Percentiles rank a stretch among this genome's conserved stretches.
These are phyloP conservation scores for Prototheca wickerhamii DNA, from an alignment of 163 green algal species.

Conservation along the genomic window DNA sequence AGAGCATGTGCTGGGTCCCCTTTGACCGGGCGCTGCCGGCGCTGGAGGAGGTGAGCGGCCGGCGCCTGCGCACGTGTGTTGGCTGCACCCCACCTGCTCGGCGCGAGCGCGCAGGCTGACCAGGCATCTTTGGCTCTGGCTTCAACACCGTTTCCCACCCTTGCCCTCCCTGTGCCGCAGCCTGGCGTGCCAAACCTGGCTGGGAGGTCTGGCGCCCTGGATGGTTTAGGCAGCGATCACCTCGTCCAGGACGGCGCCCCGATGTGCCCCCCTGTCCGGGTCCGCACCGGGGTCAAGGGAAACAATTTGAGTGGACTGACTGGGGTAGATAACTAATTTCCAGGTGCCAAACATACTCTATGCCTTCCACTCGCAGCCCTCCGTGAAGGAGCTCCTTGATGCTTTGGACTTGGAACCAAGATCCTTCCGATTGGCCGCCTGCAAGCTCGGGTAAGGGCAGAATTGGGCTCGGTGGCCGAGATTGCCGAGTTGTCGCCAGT, in stretches of 20 bases:
- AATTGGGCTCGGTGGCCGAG: no score
- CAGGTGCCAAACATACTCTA: no score
- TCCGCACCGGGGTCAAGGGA: background rate
- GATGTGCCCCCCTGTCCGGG: background rate
- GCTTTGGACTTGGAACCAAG: no score
- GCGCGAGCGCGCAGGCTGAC: background rate
- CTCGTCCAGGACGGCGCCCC: constrained; percentile 7
- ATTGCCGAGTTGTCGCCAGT: no score
- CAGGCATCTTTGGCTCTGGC: background rate
- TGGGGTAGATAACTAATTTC: no score
- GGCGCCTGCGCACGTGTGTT: background rate
- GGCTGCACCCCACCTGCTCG: no score
- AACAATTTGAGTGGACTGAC: background rate
- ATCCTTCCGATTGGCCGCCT: no score
- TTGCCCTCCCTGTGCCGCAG: background rate
- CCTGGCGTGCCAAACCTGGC: background rate
- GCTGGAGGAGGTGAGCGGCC: constrained; percentile 6
- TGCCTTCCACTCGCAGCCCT: no score
- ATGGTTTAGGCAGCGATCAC: constrained; percentile 6
- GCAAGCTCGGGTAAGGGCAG: no score
- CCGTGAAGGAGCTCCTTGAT: no score
- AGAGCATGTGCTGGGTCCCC: constrained; percentile 33
- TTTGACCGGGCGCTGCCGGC: background rate
- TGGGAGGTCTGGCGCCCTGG: constrained; percentile 1
- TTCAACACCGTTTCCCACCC: background rate